Conservation (phyloP, 805 yeast genomes). For the Hanseniaspora valbyensis region DNA sequence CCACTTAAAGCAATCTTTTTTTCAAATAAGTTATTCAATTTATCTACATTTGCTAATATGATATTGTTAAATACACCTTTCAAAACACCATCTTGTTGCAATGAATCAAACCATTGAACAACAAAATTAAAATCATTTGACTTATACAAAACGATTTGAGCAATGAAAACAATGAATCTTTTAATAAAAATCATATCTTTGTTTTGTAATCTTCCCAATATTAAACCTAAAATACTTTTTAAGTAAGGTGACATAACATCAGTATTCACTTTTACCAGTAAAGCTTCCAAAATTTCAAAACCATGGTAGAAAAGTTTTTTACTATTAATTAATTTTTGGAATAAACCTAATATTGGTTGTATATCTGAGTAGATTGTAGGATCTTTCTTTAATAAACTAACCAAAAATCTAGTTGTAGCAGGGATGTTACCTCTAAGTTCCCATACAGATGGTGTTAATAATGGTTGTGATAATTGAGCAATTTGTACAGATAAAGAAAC, state of each 20-base stretch:
- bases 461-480: slow-evolving; percentile 60
- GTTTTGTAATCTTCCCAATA: slow-evolving; percentile 69
- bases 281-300: slow-evolving; percentile 67
- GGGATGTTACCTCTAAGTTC: slow-evolving; percentile 88
- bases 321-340: slow-evolving; percentile 83
- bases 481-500: slow-evolving; percentile 52
- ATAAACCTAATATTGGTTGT: slow-evolving; percentile 86
- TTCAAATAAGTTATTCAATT: slow-evolving; percentile 41
- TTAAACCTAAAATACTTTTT: slow-evolving; percentile 61
- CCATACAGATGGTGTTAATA: slow-evolving; percentile 87
- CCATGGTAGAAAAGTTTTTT: slow-evolving; percentile 72
- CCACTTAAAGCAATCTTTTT: slow-evolving; percentile 47
- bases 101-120: slow-evolving; percentile 56
- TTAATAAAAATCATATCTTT: slow-evolving; percentile 74
- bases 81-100: slow-evolving; percentile 46
- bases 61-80: slow-evolving; percentile 39
- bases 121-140: slow-evolving; percentile 39
- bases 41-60: slow-evolving; percentile 33
- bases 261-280: slow-evolving; percentile 49
- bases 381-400: slow-evolving; percentile 45
- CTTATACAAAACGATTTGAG: slow-evolving; percentile 39
- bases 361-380: slow-evolving; percentile 34
- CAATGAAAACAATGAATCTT: slow-evolving; percentile 54
- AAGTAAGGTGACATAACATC: slow-evolving; percentile 41
- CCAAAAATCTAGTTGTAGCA: slow-evolving; percentile 71